phyloP scores from a whole-genome alignment of 352 stramenopile species.

The Globisporangium camurandrum region DNA sequence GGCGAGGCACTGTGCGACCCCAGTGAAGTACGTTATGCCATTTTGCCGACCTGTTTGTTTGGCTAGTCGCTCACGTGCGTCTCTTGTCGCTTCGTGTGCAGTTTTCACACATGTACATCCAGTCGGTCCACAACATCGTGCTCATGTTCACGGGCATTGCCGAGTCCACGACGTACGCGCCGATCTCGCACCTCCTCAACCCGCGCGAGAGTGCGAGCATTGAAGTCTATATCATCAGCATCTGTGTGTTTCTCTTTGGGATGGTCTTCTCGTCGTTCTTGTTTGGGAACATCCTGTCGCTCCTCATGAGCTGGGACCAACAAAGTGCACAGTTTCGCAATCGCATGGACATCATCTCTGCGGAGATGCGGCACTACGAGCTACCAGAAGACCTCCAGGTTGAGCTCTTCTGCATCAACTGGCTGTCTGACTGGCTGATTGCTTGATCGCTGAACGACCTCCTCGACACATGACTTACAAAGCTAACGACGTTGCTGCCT shows the following conservation, averaged over 20 bases:
- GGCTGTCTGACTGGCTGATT: too few relatives aligned
- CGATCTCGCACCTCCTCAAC: conserved; percentile 41
- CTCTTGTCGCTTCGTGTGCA: conserved; percentile 4
- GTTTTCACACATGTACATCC: conserved; percentile 62
- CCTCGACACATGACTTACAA: too few relatives aligned
- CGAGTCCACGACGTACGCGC: conserved; percentile 51
- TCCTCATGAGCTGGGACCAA: conserved; percentile 80
- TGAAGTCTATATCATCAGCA: conserved; percentile 59
- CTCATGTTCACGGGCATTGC: conserved; percentile 78
- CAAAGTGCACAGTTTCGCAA: conserved; percentile 74
- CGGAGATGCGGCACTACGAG: conserved; percentile 79
- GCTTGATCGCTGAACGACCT: too few relatives aligned
- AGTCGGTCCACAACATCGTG: conserved; percentile 65
- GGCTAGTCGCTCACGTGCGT: not conserved
- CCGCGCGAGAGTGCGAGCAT: conserved; percentile 30
- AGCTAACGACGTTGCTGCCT: not conserved
- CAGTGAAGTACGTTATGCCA: conserved; percentile 32
- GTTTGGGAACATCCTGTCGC: conserved; percentile 70
- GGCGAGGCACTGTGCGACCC: conserved; percentile 25
- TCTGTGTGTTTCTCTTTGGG: conserved; percentile 61
- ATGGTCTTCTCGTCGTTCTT: conserved; percentile 64
- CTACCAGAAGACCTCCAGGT: conserved; percentile 60
- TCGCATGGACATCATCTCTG: conserved; percentile 80
- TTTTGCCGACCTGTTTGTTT: too few relatives aligned
- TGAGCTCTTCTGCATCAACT: too few relatives aligned